These are phyloP conservation scores for Xylariaceae sp. DNA, from an alignment of 2,329 filamentous ascomycete genomes.

Conservation along the genomic window DNA sequence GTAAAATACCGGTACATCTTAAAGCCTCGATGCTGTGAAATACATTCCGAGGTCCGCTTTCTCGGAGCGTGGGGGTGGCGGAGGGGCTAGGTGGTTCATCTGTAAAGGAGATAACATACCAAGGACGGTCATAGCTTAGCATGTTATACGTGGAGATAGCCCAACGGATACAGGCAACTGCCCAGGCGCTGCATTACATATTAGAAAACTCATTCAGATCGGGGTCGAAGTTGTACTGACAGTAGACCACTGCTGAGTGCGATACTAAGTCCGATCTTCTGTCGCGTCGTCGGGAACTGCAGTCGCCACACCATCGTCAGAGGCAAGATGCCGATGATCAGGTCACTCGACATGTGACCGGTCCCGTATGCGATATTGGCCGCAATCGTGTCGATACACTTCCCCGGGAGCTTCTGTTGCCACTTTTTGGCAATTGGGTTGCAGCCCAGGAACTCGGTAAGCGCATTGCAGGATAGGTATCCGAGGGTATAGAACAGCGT, in stretches of 20 bases:
- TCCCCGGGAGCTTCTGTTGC: conserved; percentile 26
- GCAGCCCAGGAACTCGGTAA: conserved; percentile 36
- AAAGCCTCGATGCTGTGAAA: background rate
- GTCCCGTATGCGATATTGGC: conserved; percentile 36
- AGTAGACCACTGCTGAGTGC: conserved; percentile 34
- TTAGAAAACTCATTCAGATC: conserved; percentile 11
- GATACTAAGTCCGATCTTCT: conserved; percentile 36
- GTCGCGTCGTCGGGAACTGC: conserved; percentile 30
- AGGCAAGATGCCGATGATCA: conserved; percentile 37
- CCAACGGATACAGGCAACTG: conserved; percentile 34
- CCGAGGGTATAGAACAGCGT: conserved; percentile 49
- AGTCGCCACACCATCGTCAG: conserved; percentile 34
- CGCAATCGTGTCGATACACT: conserved; percentile 32
- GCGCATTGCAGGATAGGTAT: conserved; percentile 63
- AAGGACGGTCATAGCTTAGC: conserved; percentile 33
- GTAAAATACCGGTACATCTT: background rate
- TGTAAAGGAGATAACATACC: conserved; percentile 10
- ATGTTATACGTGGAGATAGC: conserved; percentile 36
- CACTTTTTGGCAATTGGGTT: conserved; percentile 35
- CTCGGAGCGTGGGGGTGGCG: background rate
- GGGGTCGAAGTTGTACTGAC: conserved; percentile 19
- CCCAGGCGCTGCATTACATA: conserved; percentile 30
- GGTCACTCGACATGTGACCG: conserved; percentile 36
- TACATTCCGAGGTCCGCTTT: background rate
- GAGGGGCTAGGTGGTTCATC: too few relatives aligned